Evolutionary conservation across 2,329 filamentous ascomycete genomes (phyloP).

Genomic region (Hymenoscyphus scutula): DNA sequence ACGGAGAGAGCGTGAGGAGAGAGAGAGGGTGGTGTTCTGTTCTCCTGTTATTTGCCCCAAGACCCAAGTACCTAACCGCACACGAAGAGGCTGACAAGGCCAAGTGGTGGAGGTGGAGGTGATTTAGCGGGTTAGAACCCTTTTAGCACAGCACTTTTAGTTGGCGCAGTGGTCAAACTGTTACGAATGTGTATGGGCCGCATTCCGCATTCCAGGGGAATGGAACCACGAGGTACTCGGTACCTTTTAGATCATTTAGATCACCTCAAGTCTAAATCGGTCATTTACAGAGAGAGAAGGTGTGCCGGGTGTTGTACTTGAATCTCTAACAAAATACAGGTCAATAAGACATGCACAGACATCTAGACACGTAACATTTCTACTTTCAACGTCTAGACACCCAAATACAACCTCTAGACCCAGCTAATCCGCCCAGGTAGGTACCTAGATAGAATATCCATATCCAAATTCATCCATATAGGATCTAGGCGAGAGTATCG

Average conservation of each 20-base stretch:
- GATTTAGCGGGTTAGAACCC: not conserved
- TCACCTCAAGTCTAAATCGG: not conserved
- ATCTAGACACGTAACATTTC: too few relatives aligned
- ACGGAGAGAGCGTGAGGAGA: too few relatives aligned
- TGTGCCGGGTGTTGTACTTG: not conserved
- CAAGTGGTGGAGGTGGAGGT: too few relatives aligned
- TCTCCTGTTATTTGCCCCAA: not conserved
- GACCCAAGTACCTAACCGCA: too few relatives aligned
- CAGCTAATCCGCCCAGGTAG: not conserved
- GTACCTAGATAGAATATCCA: too few relatives aligned
- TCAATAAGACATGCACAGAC: not conserved
- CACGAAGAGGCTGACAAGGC: not conserved
- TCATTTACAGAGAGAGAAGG: not conserved
- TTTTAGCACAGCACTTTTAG: not conserved
- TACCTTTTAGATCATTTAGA: too few relatives aligned
- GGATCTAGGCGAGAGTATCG: not conserved
- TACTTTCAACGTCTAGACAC: too few relatives aligned
- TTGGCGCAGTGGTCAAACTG: not conserved
- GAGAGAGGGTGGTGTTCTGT: not conserved
- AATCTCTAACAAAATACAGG: not conserved
- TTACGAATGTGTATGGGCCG: not conserved
- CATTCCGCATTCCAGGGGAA: too few relatives aligned
- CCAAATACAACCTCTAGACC: too few relatives aligned
- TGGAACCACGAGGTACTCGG: too few relatives aligned
- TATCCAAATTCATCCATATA: too few relatives aligned